phyloP scores from a whole-genome alignment of 2,329 filamentous ascomycete genomes.

The Monosporascus cannonballus region DNA sequence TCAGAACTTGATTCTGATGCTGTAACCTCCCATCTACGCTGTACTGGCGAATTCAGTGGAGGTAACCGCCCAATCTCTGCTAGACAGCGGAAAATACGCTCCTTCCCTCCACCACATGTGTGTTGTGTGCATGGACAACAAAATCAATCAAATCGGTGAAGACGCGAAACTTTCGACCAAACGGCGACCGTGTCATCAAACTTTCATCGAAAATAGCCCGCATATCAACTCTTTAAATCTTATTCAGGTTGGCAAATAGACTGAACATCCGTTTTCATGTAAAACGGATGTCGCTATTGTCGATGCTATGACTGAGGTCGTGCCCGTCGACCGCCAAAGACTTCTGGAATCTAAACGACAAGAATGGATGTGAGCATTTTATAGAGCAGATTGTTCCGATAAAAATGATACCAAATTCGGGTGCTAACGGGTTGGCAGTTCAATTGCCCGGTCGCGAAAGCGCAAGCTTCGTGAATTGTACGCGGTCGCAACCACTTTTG shows the following conservation, averaged over 20 bases:
- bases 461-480: slow-evolving; percentile 86
- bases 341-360: slow-evolving; percentile 60
- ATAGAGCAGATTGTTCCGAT: slow-evolving; percentile 46
- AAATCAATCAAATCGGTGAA: slow-evolving; percentile 12
- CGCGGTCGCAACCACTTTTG: slow-evolving; percentile 65
- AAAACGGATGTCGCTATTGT: slow-evolving; percentile 65
- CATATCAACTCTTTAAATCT: slow-evolving; percentile 26
- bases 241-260: slow-evolving; percentile 27
- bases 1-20: not conserved
- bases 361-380: slow-evolving; percentile 51
- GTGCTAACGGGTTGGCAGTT: slow-evolving; percentile 45
- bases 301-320: slow-evolving; percentile 68
- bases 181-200: slow-evolving; percentile 23
- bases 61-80: not conserved
- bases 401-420: slow-evolving; percentile 36
- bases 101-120: slow-evolving; percentile 1
- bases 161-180: not conserved
- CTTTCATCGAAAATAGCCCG: slow-evolving; percentile 29
- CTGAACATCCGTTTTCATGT: slow-evolving; percentile 49
- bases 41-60: not conserved
- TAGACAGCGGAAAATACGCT: not conserved
- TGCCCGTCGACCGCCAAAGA: slow-evolving; percentile 57
- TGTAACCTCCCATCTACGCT: not conserved
- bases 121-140: slow-evolving; percentile 7
- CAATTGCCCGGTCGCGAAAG: slow-evolving; percentile 78